Conservation (phyloP, 345 rosid species). For the Salix arbutifolia region DNA sequence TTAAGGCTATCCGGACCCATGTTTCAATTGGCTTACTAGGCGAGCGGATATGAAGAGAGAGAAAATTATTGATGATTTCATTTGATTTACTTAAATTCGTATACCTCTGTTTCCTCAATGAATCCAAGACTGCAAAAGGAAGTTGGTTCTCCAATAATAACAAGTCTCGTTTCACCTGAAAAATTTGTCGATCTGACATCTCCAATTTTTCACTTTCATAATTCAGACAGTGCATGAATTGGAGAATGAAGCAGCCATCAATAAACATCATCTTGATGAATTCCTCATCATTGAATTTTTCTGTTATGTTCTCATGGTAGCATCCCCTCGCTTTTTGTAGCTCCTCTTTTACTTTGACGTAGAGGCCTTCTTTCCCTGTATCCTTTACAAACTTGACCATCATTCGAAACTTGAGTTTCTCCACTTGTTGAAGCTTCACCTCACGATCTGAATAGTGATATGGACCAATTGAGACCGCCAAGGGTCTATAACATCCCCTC, state of each 20-base stretch:
- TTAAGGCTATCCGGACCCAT: no score
- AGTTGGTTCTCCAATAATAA: constrained; percentile 29
- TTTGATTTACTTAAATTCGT: no score
- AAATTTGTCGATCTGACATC: background rate
- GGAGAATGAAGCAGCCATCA: background rate
- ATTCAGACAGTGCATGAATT: background rate
- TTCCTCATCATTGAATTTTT: background rate
- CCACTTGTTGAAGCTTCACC: background rate
- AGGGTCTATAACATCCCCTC: background rate
- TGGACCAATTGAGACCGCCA: background rate
- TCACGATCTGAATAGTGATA: background rate
- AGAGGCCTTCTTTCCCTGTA: no score
- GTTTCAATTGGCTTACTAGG: no score
- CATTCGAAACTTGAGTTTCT: background rate
- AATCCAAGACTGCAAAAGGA: constrained; percentile 17
- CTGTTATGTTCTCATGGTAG: background rate
- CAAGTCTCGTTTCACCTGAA: constrained; percentile 10
- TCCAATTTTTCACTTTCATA: background rate
- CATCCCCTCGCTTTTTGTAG: background rate
- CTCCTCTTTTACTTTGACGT: no score
- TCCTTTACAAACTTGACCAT: background rate
- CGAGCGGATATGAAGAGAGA: no score
- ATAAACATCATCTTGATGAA: background rate
- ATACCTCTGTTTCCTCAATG: background rate
- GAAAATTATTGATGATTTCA: no score